Base-by-base conservation (phyloP, 2,329 filamentous ascomycete genomes). In the Fusarium sp. region DNA sequence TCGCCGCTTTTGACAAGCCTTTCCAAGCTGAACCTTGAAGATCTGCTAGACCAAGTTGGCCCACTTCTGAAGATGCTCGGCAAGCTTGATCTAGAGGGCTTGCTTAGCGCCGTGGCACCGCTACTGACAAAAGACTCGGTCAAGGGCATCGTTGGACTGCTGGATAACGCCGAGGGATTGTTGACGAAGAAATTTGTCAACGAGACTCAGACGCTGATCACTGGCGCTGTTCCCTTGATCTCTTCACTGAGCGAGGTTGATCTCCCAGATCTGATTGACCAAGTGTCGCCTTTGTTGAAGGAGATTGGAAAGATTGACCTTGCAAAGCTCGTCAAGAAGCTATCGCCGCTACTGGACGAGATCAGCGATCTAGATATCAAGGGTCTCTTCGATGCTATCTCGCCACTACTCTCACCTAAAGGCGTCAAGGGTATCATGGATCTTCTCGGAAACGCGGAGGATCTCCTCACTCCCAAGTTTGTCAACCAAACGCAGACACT, bases 401-500 rank as follows among this genome's bases (percentile, higher is more conserved):
- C 68, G 11, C 80, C 80, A 7, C 62, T 82, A 0, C 72, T 82
- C 13, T 78, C 76, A 1, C 73, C 77, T 2, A 61, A 75, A 8
- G 76, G 76, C 0, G 69, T 81, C 16, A 70, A 75, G 52, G 78
- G 76, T 7, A 70, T 82, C 4, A 71, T 80, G 3, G 77, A 75
- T 3, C 71, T 80, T 1, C 60, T 80, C 1, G 70, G 54, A 10
- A 81, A 81, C 30, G 80, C 79, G 3, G 78, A 81, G 55, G 64
- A 74, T 10, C 72, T 81, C 1, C 72, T 77, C 3, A 76, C 74
- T 1, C 40, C 51, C 15, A 74, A 77, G 36, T 77, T 77, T 15
- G 75, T 77, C 55, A 72, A 77, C 9, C 70, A 77, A 23, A 76
- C 75, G 0, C 69, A 76, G 6, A 66, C 65, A 2, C 75, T 81